Conservation (phyloP, 805 yeast genomes). For the Candida caryicola region DNA sequence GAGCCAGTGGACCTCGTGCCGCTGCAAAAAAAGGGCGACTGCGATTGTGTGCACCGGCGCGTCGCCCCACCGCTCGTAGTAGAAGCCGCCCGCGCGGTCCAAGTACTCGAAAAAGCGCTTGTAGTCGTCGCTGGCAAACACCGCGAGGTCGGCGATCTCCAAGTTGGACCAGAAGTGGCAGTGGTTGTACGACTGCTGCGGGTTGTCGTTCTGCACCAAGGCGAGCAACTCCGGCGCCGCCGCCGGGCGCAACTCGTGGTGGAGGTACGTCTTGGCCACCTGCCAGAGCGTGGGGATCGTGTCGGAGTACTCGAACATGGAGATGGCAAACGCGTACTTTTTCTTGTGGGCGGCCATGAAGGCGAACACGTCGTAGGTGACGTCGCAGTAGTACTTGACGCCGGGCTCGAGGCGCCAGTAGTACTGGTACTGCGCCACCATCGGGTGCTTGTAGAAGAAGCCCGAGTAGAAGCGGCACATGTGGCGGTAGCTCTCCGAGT, state of each 20-base stretch:
- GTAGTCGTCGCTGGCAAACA: constrained; percentile 67
- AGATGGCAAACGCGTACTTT: constrained; percentile 69
- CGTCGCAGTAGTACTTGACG: constrained; percentile 62
- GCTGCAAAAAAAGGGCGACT: constrained; percentile 66
- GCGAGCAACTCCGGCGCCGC: constrained; percentile 47
- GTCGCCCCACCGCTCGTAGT: constrained; percentile 92
- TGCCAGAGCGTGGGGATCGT: constrained; percentile 66
- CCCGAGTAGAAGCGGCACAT: constrained; percentile 82
- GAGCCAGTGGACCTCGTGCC: constrained; percentile 74
- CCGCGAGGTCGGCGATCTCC: constrained; percentile 82
- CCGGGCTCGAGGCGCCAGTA: constrained; percentile 83
- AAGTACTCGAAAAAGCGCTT: constrained; percentile 58
- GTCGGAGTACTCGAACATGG: constrained; percentile 66
- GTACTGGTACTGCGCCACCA: constrained; percentile 58
- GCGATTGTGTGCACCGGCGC: constrained; percentile 88
- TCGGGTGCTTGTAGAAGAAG: constrained; percentile 60
- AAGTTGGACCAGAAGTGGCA: constrained; percentile 93
- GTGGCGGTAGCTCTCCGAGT: constrained; percentile 63
- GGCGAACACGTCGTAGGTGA: constrained; percentile 74
- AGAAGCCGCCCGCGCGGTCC: constrained; percentile 74
- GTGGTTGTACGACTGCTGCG: constrained; percentile 40
- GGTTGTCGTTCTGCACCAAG: constrained; percentile 50
- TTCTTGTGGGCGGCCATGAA: constrained; percentile 66
- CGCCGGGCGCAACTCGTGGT: constrained; percentile 53
- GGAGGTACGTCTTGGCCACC: constrained; percentile 59